These are phyloP conservation scores for Epichloe sibirici DNA, from an alignment of 2,329 filamentous ascomycete species.

Conservation along the genomic window DNA sequence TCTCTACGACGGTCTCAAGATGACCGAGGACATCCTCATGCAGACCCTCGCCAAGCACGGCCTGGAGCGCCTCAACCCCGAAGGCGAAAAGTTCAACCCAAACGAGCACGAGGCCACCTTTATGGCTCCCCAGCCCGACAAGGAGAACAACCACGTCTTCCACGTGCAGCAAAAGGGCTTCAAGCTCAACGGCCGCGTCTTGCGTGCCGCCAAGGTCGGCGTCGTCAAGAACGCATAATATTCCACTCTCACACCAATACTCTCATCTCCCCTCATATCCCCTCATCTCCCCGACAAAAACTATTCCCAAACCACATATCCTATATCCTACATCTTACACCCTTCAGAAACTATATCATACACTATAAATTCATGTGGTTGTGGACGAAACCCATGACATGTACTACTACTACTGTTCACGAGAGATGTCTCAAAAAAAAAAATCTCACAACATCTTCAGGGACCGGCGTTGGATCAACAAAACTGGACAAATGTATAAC, in stretches of 20 bases:
- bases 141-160: slow-evolving; percentile 85
- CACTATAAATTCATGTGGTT: background rate
- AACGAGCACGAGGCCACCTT: slow-evolving; percentile 96
- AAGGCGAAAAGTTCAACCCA: slow-evolving; percentile 82
- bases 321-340: background rate
- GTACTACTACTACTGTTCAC: slow-evolving; percentile 10
- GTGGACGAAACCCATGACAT: slow-evolving; percentile 5
- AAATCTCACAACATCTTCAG: slow-evolving; percentile 11
- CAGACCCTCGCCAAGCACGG: slow-evolving; percentile 87
- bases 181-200: slow-evolving; percentile 75
- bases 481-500: slow-evolving; percentile 24
- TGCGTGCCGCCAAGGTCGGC: slow-evolving; percentile 90
- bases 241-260: background rate
- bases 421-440: background rate
- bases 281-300: background rate
- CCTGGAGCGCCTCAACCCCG: slow-evolving; percentile 75
- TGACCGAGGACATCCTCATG: slow-evolving; percentile 87
- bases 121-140: slow-evolving; percentile 75
- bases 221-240: slow-evolving; percentile 70
- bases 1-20: slow-evolving; percentile 81
- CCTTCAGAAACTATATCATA: slow-evolving; percentile 1
- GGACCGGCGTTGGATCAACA: slow-evolving; percentile 23
- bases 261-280: background rate
- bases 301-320: background rate
- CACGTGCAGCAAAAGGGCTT: slow-evolving; percentile 93